These are phyloP conservation scores for Clarireedia homoeocarpa DNA, from an alignment of 2,329 filamentous ascomycete genomes.

Conservation along the genomic window DNA sequence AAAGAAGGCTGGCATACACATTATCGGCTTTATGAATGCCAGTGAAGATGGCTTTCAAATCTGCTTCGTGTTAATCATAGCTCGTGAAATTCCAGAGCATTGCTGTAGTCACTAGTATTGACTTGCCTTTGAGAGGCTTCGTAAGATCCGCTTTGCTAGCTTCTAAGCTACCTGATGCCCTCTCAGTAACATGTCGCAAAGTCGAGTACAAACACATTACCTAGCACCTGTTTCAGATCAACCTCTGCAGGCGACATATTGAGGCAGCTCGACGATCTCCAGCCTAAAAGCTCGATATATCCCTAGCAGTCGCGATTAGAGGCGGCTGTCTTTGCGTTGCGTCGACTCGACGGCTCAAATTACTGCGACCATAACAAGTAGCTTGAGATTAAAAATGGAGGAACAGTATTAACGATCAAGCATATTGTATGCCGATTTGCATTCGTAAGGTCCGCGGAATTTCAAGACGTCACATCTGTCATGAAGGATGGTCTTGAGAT, in stretches of 20 bases:
- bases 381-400: too few relatives aligned
- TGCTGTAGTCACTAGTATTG: too few relatives aligned
- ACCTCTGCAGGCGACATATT: conserved; percentile 4
- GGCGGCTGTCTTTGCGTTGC: too few relatives aligned
- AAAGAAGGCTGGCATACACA: conserved; percentile 16
- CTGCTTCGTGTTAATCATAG: conserved; percentile 12
- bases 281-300: background rate
- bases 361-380: too few relatives aligned
- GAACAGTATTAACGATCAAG: too few relatives aligned
- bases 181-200: background rate
- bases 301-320: background rate
- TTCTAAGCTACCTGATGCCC: background rate
- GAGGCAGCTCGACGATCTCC: background rate
- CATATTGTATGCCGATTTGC: background rate
- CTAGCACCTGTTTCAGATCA: background rate
- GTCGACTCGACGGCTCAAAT: too few relatives aligned
- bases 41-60: conserved; percentile 26
- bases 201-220: background rate
- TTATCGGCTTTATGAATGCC: conserved; percentile 20
- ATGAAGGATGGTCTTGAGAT: too few relatives aligned
- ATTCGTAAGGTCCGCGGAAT: background rate
- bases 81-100: background rate
- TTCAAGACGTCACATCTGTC: too few relatives aligned
- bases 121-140: conserved; percentile 12
- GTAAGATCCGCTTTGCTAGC: conserved; percentile 1